Conservation (phyloP, 129 eudicot species). For the Tanacetum coccineum region DNA sequence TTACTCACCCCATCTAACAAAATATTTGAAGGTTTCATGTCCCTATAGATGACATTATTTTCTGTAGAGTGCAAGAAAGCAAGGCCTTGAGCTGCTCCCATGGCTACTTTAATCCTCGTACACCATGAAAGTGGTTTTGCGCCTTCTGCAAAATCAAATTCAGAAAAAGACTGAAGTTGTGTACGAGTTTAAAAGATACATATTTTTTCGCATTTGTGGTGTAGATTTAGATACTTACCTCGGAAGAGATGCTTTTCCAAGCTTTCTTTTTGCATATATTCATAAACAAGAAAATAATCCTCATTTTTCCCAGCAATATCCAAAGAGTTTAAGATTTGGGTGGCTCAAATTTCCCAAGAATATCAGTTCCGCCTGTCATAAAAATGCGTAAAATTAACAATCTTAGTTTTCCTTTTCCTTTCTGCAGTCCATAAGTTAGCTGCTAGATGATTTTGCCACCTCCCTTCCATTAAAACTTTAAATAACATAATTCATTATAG, state of each 20-base stretch:
- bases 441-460: no score
- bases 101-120: conserved; percentile 28
- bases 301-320: conserved; percentile 66
- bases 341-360: conserved; percentile 65
- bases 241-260: conserved; percentile 61
- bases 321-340: conserved; percentile 58
- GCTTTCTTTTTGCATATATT: conserved; percentile 65
- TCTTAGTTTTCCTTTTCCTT: no score
- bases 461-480: no score
- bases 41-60: conserved; percentile 58
- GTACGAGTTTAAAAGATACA: no score
- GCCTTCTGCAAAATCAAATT: conserved; percentile 20
- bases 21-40: conserved; percentile 68
- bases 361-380: no score
- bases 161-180: no score
- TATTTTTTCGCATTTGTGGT: neutral
- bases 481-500: no score
- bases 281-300: conserved; percentile 60
- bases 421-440: no score
- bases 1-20: conserved; percentile 51
- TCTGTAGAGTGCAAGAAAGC: conserved; percentile 31
- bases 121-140: conserved; percentile 24
- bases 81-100: conserved; percentile 33
- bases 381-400: no score
- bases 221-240: conserved; percentile 31